Evolutionary conservation across 129 eudicot genomes (phyloP).

Genomic region (Apium graveolens): DNA sequence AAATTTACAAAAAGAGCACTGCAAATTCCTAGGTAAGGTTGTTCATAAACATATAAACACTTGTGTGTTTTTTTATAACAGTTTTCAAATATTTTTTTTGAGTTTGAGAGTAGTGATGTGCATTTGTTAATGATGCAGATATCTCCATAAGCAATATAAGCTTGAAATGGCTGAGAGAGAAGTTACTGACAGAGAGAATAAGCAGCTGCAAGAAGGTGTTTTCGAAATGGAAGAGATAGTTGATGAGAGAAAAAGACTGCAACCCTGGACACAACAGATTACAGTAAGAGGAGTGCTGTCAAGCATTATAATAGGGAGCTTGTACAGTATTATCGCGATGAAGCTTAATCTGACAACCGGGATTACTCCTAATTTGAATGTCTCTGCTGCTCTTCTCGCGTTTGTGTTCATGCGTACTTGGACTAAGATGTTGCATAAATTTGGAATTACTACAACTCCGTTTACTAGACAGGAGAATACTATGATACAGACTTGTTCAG

Average conservation of each 20-base stretch:
- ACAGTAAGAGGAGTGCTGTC: constrained; percentile 54
- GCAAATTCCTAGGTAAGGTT: constrained; percentile 2
- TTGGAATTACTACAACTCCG: constrained; percentile 47
- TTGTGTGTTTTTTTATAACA: not conserved
- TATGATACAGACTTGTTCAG: constrained; percentile 77
- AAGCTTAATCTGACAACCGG: constrained; percentile 75
- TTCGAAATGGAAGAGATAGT: not conserved
- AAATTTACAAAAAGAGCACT: not conserved
- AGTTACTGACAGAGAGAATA: constrained; percentile 26
- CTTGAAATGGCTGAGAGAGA: constrained; percentile 28
- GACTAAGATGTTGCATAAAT: constrained; percentile 53
- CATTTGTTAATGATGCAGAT: constrained; percentile 2
- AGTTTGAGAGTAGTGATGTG: not conserved
- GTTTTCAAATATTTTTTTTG: not conserved
- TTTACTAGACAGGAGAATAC: constrained; percentile 87
- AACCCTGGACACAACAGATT: constrained; percentile 67
- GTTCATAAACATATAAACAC: constrained; percentile 1
- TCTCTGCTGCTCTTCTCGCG: constrained; percentile 80
- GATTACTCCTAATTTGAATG: constrained; percentile 66
- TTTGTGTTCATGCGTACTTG: constrained; percentile 56
- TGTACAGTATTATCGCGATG: constrained; percentile 72
- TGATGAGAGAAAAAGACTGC: constrained; percentile 33
- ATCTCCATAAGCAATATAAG: constrained; percentile 13
- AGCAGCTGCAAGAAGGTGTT: not conserved
- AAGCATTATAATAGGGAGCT: constrained; percentile 49